Evolutionary conservation across 2,329 filamentous ascomycete species (phyloP).

Genomic region (Ophiostoma montium): DNA sequence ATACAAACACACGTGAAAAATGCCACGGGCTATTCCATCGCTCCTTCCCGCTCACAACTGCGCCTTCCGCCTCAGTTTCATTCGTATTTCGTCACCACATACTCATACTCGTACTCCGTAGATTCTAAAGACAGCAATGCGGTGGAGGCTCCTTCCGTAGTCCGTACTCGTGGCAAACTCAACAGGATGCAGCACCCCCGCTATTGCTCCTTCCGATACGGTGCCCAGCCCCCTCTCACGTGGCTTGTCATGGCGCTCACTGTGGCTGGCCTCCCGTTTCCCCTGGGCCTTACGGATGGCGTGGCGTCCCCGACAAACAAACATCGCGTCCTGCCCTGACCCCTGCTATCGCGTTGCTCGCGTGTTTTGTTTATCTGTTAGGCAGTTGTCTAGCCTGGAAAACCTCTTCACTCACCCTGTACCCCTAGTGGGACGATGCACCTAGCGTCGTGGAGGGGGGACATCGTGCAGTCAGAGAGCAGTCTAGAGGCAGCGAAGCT

Average conservation of each 20-base stretch:
- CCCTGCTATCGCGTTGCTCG: conserved; percentile 4
- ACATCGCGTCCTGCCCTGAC: background rate
- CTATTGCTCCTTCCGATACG: too few species aligned
- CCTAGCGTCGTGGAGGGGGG: background rate
- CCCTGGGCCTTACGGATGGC: background rate
- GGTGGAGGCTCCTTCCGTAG: background rate
- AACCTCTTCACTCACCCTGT: background rate
- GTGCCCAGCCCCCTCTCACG: background rate
- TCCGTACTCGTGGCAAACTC: background rate
- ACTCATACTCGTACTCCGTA: too few species aligned
- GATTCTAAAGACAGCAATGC: too few species aligned
- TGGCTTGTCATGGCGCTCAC: background rate
- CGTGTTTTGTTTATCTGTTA: conserved; percentile 5
- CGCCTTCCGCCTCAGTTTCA: too few species aligned
- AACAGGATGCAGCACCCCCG: too few species aligned
- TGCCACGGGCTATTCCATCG: too few species aligned
- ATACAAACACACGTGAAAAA: too few species aligned
- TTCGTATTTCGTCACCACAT: too few species aligned
- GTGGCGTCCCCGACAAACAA: background rate
- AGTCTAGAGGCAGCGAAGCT: background rate
- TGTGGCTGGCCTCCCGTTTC: background rate
- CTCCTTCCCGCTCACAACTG: background rate
- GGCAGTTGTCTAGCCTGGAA: background rate
- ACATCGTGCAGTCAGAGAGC: background rate
- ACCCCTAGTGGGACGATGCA: background rate